phyloP scores from a whole-genome alignment of 169 alveolate genomes.

The Miamiensis avidus region DNA sequence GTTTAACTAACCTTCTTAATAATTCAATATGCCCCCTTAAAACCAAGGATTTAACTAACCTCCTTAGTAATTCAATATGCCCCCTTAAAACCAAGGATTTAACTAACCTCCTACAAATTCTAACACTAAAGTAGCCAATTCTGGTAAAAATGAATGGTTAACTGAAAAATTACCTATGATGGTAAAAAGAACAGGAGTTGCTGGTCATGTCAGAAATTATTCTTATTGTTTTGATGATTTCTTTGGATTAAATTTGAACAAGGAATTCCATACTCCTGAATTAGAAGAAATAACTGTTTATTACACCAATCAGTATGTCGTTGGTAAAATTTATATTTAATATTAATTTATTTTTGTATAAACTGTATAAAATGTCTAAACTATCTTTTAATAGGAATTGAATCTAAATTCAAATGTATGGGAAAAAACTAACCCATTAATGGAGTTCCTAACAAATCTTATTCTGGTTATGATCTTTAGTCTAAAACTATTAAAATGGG shows the following conservation, averaged over 20 bases:
- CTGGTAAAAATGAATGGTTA: neutral
- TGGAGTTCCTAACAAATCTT: neutral
- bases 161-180: neutral
- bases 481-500: neutral
- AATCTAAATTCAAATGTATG: neutral
- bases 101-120: too few relatives aligned
- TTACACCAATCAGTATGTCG: neutral
- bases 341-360: too few relatives aligned
- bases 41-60: too few relatives aligned
- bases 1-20: too few relatives aligned
- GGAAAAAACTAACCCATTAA: neutral
- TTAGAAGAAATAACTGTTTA: neutral
- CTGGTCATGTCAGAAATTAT: neutral
- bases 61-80: too few relatives aligned
- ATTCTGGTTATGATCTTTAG: neutral
- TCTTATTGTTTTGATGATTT: neutral
- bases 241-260: neutral
- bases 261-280: neutral
- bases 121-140: too few relatives aligned
- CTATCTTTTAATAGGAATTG: neutral
- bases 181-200: neutral
- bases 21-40: too few relatives aligned
- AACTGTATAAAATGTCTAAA: too few relatives aligned
- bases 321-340: neutral
- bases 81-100: too few relatives aligned